Base-by-base conservation (phyloP, 2,329 filamentous ascomycete species). In the Colletotrichum brevisporum region DNA sequence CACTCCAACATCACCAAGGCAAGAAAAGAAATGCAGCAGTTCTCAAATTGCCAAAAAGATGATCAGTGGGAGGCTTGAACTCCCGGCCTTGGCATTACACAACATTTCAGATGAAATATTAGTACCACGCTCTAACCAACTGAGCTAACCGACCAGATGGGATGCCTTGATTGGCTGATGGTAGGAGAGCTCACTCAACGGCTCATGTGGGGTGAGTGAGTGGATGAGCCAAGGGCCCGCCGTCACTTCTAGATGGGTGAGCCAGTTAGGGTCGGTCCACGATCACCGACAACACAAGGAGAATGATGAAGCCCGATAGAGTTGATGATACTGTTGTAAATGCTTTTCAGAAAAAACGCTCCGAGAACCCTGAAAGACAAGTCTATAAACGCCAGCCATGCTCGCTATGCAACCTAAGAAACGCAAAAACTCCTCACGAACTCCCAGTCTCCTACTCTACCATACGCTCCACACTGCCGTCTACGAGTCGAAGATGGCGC, bases 401-500 rank as follows among this genome's bases (percentile, higher is more conserved):
- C 59, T 24, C 41, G 55, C 55, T 58, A 48, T 58, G 55, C 41
- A 47, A n/a, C n/a, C n/a, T n/a, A n/a, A 45, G 2, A 41, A 6
- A 48, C 18, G 21, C 24, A 18, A 13, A 18, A 50, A 50, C 18
- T n/a, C n/a, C 31, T 3, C 15, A 8, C 9, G 47, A 21, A 50
- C 24, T n/a, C n/a, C 21, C 0, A 50, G n/a, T 12, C 21, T 16
- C n/a, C 21, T 1, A 50, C 47, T 12, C 9, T 8, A 4, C 10
- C 3, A 24, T 26, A 8, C 31, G 2, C 10, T 10, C 3, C 27
- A 6, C 1, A 5, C 27, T 8, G n/a, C 10, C 24, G 4, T 41
- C 45, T 51, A 83, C 57, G 81, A 83, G 70, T 94, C 92, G 81
- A 91, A 94, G 73, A 94, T 92, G 9, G 92, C 90, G 6, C 92